These are phyloP conservation scores for Eucalyptus erythrocorys DNA, from an alignment of 345 rosid species.

Conservation along the genomic window DNA sequence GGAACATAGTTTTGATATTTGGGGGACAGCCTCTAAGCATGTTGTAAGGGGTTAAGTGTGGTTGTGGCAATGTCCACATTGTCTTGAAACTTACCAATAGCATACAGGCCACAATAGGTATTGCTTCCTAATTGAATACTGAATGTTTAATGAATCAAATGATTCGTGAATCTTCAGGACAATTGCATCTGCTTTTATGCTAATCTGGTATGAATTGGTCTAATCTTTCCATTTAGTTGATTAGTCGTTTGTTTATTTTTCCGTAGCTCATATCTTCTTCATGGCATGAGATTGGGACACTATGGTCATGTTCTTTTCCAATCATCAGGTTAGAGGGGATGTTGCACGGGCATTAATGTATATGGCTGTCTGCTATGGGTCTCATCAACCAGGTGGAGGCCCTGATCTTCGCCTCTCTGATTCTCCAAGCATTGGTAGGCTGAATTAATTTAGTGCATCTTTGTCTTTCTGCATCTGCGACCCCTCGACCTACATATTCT, in stretches of 20 bases:
- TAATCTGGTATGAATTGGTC: background rate
- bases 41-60: background rate
- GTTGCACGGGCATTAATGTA: constrained; percentile 5
- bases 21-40: background rate
- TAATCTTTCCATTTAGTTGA: background rate
- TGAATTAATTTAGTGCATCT: background rate
- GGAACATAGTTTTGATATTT: background rate
- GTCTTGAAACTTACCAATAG: background rate
- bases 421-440: constrained; percentile 2
- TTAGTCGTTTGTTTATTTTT: background rate
- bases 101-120: background rate
- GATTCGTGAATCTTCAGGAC: background rate
- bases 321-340: constrained; percentile 4
- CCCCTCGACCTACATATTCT: background rate
- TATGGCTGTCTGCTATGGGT: constrained; percentile 5
- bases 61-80: background rate
- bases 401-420: constrained; percentile 3
- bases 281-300: background rate
- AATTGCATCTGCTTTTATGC: background rate
- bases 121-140: background rate
- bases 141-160: background rate
- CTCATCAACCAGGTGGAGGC: background rate
- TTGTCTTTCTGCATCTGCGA: background rate
- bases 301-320: background rate
- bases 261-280: background rate